These are phyloP conservation scores for Cercospora zeae-maydis DNA, from an alignment of 2,329 filamentous ascomycete genomes.

Conservation along the genomic window DNA sequence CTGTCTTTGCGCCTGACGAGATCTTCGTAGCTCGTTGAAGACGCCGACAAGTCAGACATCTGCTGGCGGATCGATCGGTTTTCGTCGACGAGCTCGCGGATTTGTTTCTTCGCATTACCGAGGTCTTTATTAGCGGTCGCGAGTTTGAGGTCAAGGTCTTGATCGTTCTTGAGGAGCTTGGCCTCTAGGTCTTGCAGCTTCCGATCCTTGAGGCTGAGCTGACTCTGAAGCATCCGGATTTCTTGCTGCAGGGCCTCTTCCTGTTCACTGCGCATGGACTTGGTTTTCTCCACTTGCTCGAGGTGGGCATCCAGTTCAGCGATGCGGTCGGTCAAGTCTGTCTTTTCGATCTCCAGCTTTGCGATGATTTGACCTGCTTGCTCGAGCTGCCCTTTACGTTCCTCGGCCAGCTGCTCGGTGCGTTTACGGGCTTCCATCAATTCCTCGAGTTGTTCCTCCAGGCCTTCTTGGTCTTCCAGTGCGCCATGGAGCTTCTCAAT, in stretches of 20 bases:
- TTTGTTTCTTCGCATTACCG: conserved; percentile 66
- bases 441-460: conserved; percentile 90
- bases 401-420: conserved; percentile 78
- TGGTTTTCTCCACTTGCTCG: conserved; percentile 64
- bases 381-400: conserved; percentile 76
- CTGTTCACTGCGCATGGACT: conserved; percentile 69
- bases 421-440: conserved; percentile 85
- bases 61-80: conserved; percentile 80
- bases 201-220: conserved; percentile 80
- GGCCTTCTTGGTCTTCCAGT: conserved; percentile 86
- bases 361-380: conserved; percentile 86
- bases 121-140: conserved; percentile 75
- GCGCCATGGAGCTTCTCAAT: conserved; percentile 89
- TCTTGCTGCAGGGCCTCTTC: conserved; percentile 77
- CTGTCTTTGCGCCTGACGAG: conserved; percentile 91
- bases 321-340: conserved; percentile 64
- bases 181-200: conserved; percentile 84
- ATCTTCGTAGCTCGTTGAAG: conserved; percentile 92
- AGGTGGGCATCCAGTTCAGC: conserved; percentile 68
- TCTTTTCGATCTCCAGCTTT: conserved; percentile 82
- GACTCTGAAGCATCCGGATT: conserved; percentile 86
- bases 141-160: conserved; percentile 84
- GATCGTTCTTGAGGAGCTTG: conserved; percentile 78
- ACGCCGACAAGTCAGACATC: conserved; percentile 79
- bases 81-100: conserved; percentile 73